Conservation (phyloP, 192 early-diverging fungal species). For the Umbelopsis sp. region DNA sequence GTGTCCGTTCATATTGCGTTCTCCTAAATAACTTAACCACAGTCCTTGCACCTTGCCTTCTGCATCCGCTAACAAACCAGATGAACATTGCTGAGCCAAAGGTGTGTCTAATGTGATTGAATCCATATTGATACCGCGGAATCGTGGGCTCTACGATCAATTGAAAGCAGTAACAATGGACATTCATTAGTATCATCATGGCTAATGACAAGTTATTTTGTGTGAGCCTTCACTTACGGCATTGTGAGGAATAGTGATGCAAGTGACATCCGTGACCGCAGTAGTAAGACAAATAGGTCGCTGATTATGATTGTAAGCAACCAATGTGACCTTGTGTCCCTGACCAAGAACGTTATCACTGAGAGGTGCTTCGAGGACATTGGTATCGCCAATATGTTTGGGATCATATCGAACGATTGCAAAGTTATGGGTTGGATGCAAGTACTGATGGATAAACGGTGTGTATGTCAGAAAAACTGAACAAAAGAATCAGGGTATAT, state of each 20-base stretch:
- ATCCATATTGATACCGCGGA: constrained; percentile 77
- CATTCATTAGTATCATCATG: too few species aligned
- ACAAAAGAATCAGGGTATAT: background rate
- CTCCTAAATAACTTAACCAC: constrained; percentile 77
- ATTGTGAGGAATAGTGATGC: constrained; percentile 60
- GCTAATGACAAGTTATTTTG: too few species aligned
- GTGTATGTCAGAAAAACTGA: background rate
- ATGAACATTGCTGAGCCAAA: constrained; percentile 72
- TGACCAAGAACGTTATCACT: constrained; percentile 60
- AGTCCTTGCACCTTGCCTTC: constrained; percentile 69
- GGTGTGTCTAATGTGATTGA: constrained; percentile 85
- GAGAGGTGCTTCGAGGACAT: constrained; percentile 64
- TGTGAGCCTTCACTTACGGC: constrained; percentile 27
- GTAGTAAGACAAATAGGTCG: constrained; percentile 63
- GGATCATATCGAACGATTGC: constrained; percentile 86
- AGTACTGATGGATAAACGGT: constrained; percentile 40
- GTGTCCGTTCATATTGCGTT: constrained; percentile 55
- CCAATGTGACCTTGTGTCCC: constrained; percentile 62
- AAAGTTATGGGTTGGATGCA: constrained; percentile 92
- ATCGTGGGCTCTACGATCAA: constrained; percentile 51
- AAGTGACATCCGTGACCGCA: constrained; percentile 60
- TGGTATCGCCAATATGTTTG: constrained; percentile 68
- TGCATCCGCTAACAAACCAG: constrained; percentile 67
- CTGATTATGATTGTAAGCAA: constrained; percentile 60
- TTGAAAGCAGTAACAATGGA: background rate